A percentile compares a stretch with the other conserved stretches of the same genome.
Conservation (phyloP, 1,284 basidiomycete genomes). For the Moniliella sp. region DNA sequence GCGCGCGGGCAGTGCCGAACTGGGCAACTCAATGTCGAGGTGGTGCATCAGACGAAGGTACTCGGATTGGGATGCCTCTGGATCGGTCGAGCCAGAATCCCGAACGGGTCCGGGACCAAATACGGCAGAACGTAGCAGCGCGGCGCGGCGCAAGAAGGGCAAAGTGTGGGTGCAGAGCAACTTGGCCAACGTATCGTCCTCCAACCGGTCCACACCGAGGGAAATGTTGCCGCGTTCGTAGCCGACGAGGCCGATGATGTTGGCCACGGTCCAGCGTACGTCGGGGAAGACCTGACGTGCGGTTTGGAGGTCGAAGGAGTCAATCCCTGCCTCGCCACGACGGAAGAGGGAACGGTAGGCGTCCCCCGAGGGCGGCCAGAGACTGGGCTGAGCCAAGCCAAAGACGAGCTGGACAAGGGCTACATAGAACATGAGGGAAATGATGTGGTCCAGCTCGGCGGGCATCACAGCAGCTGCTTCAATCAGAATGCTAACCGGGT, state of each 20-base stretch:
- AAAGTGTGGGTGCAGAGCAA: slow-evolving; percentile 70
- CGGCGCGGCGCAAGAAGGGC: slow-evolving; percentile 73
- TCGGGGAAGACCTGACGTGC: slow-evolving; percentile 23
- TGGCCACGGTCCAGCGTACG: slow-evolving; percentile 27
- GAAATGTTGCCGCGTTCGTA: slow-evolving; percentile 31
- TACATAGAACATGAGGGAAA: slow-evolving; percentile 30
- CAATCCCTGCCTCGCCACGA: slow-evolving; percentile 26
- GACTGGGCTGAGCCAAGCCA: slow-evolving; percentile 27
- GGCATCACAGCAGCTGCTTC: slow-evolving; percentile 25
- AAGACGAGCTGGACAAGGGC: slow-evolving; percentile 27
- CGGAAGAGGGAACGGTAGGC: no score
- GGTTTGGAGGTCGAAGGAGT: slow-evolving; percentile 12
- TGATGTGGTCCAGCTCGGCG: slow-evolving; percentile 19
- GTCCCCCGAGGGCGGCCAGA: no score
- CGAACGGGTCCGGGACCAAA: slow-evolving; percentile 26
- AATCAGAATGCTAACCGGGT: slow-evolving; percentile 25
- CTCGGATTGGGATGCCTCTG: slow-evolving; percentile 6
- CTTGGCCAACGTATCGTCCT: slow-evolving; percentile 45
- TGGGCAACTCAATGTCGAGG: slow-evolving; percentile 18
- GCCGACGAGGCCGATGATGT: slow-evolving; percentile 25
- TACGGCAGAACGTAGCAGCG: slow-evolving; percentile 60
- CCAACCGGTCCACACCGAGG: slow-evolving; percentile 28
- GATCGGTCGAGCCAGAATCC: neutral
- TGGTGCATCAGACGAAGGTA: slow-evolving; percentile 15
- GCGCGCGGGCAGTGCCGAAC: slow-evolving; percentile 15